Percentiles rank a stretch among this genome's conserved stretches.
Evolutionary conservation across 768 basidiomycete species (phyloP).

Genomic region (Boletus patriciae): DNA sequence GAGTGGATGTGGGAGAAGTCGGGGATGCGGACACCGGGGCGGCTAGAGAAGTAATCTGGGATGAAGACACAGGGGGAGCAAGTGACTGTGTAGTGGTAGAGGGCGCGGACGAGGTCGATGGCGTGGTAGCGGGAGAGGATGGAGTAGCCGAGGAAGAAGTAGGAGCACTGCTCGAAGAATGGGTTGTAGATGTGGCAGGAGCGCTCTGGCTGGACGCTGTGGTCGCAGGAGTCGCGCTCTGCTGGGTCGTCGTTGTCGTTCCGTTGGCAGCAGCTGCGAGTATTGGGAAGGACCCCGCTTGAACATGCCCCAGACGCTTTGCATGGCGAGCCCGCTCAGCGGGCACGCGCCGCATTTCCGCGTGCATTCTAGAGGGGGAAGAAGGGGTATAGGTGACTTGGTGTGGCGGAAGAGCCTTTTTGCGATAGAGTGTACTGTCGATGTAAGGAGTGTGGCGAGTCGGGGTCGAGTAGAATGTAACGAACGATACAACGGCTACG

Average conservation of each 20-base stretch:
- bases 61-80: neutral
- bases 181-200: conserved; percentile 5
- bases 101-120: conserved; percentile 11
- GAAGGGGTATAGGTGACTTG: neutral
- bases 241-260: conserved; percentile 2
- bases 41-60: neutral
- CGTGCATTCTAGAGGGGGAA: conserved; percentile 23
- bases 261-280: neutral
- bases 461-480: conserved; percentile 5
- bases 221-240: conserved; percentile 1
- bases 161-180: conserved; percentile 16
- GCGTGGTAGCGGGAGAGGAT: conserved; percentile 11
- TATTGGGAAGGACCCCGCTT: neutral
- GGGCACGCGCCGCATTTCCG: conserved; percentile 27
- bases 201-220: neutral
- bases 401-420: neutral
- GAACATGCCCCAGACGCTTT: conserved; percentile 33
- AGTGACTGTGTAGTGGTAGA: neutral
- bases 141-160: conserved; percentile 9
- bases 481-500: neutral
- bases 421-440: neutral
- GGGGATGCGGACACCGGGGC: conserved; percentile 6
- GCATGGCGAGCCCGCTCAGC: conserved; percentile 35
- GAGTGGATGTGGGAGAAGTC: conserved; percentile 9
- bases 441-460: conserved; percentile 20